Evolutionary conservation across 805 yeast species (phyloP), one percentile per base, ranked within the genome.

Genomic region (Saccharomycopsis fodiens): DNA sequence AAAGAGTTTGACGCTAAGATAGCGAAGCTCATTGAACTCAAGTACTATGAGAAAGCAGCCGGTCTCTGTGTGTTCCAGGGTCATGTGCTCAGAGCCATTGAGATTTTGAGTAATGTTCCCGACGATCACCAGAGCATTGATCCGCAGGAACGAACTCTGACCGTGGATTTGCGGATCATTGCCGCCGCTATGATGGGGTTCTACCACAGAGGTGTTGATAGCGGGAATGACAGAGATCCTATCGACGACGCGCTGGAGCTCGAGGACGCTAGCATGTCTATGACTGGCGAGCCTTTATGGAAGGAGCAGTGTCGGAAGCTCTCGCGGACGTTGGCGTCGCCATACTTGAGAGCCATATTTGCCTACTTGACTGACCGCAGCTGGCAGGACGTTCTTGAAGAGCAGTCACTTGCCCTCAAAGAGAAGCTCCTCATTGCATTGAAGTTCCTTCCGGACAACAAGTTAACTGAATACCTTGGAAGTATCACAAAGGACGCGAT

Each of bases 41-140:
- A 84, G 0, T 73, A 76, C 48, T 74, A 74, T 51, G 95, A 88
- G 51, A 81, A 91, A 58, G 97, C 98, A 1, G 98, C 97, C 1
- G 97, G 95, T 0, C 86, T 96, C 95, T 97, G 97, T 0, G 89
- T 88, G 0, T 91, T 91, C 61, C 91, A 86, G 59, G 96, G 95
- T 4, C 85, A 88, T 60, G 84, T 91, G 2, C 72, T 76, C 2
- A 72, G 79, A 41, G 95, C 97, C 0, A 84, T 89, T 3, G 78
- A 77, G 36, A 82, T 87, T n/a, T 66, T 91, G 44, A 78, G 85
- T 21, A n/a, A 16, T 7, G 47, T 37, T 0, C 69, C 75, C 1
- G 44, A 41, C 10, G 38, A 38, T 10, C 31, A 38, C 20, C 20
- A 32, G 13, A 32, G 38, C 20, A 32, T 37, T 16, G 44, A 30